phyloP scores from a whole-genome alignment of 1,284 basidiomycete species.

The Ustilago vetiveriae region DNA sequence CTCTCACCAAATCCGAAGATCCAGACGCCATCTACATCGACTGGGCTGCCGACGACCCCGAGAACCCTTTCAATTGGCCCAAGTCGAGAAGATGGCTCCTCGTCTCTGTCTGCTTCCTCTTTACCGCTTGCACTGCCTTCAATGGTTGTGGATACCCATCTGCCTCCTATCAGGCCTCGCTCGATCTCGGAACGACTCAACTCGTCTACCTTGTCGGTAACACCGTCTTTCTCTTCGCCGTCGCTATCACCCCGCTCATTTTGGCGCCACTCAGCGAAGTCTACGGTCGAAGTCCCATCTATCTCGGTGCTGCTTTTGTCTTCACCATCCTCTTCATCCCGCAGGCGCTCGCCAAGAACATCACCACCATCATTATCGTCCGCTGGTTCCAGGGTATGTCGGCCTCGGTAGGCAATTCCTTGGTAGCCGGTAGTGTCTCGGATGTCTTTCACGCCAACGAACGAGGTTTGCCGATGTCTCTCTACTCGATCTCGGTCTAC shows the following conservation, averaged over 20 bases:
- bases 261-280: conserved; percentile 55
- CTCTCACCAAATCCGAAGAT: conserved; percentile 43
- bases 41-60: conserved; percentile 44
- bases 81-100: conserved; percentile 33
- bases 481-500: conserved; percentile 68
- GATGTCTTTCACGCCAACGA: conserved; percentile 64
- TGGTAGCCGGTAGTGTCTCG: conserved; percentile 63
- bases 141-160: conserved; percentile 52
- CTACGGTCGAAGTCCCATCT: conserved; percentile 51
- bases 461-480: conserved; percentile 68
- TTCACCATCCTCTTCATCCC: conserved; percentile 59
- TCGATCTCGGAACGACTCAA: conserved; percentile 30
- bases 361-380: conserved; percentile 59
- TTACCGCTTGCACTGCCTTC: conserved; percentile 55
- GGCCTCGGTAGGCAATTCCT: conserved; percentile 64
- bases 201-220: conserved; percentile 47
- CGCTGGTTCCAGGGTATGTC: conserved; percentile 66
- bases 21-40: conserved; percentile 51
- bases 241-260: conserved; percentile 51
- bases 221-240: conserved; percentile 45
- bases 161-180: conserved; percentile 17
- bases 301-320: conserved; percentile 29
- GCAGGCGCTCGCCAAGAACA: conserved; percentile 58
- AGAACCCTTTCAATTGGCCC: conserved; percentile 59
- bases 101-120: conserved; percentile 44